Evolutionary conservation across 768 basidiomycete species (phyloP), one percentile per base, ranked within the genome.

Genomic region (Suillus fuscotomentosus): DNA sequence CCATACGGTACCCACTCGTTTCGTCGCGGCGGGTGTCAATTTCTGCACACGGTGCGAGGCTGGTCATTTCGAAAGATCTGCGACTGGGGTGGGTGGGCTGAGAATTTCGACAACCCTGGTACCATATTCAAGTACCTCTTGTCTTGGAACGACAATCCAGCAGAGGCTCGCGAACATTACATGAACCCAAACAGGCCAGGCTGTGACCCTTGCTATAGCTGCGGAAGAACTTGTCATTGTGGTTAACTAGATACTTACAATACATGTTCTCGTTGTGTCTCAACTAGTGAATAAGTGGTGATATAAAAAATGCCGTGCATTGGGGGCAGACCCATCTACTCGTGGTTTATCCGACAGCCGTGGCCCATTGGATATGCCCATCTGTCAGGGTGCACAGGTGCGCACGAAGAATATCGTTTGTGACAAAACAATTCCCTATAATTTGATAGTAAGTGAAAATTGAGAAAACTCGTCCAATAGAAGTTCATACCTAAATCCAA

Each of bases 11-110:
- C 63, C n/a, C 63, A 64, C 56, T 81, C 79, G 0, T 81, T 83
- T 69, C 72, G 75, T 7, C 73, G 75, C 2, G 6, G 80, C 10
- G 79, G 80, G 0, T 79, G 78, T 62, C 80, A 83, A 61, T 82
- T 75, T 53, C 69, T 82, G 24, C 65, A 72, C 7, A 65, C 65
- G 1, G 63, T 69, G 9, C 66, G 68, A 2, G 71, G 75, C 1
- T 82, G 81, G 80, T 66, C 70, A 0, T 65, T 82, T 3, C 65
- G 74, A 0, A 66, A 70, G 10, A 78, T 83, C n/a, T 83, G 81
- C 57, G 74, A 77, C 22, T 83, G 82, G 80, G 82, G 78, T 54
- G 82, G 81, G 6, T 83, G 82, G 81, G 56, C 56, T 47, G 75
- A 70, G 5, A 76, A 82, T 47, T 79, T 79, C 54, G 75, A 76